phyloP scores from a whole-genome alignment of 108 stramenopile genomes.

The Fragilariopsis cylindrus region DNA sequence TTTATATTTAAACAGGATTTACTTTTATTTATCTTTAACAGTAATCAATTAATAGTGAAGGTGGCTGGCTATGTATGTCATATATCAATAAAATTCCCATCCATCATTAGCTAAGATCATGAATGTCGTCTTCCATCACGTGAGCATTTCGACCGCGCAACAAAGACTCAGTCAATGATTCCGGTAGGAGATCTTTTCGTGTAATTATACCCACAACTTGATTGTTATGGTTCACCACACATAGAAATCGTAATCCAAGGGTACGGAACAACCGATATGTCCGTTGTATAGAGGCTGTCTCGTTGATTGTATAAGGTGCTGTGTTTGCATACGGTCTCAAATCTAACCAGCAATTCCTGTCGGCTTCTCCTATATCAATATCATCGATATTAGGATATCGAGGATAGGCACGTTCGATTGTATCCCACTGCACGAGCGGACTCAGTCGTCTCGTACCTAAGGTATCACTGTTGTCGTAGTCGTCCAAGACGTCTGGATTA shows the following conservation, averaged over 20 bases:
- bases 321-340: slow-evolving; percentile 97
- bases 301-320: slow-evolving; percentile 93
- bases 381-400: slow-evolving; percentile 90
- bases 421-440: slow-evolving; percentile 92
- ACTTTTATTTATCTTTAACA: too few relatives aligned
- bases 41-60: too few relatives aligned
- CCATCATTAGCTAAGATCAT: slow-evolving; percentile 5
- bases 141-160: slow-evolving; percentile 85
- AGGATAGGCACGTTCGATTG: slow-evolving; percentile 94
- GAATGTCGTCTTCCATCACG: slow-evolving; percentile 35
- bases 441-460: slow-evolving; percentile 74
- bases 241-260: slow-evolving; percentile 91
- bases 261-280: slow-evolving; percentile 97
- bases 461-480: slow-evolving; percentile 58
- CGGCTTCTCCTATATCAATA: slow-evolving; percentile 72
- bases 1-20: too few relatives aligned
- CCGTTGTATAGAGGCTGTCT: slow-evolving; percentile 90
- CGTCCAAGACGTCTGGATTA: slow-evolving; percentile 70
- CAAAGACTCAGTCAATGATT: slow-evolving; percentile 71
- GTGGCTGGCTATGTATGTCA: too few relatives aligned
- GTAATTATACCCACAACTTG: slow-evolving; percentile 91
- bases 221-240: slow-evolving; percentile 92
- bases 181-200: slow-evolving; percentile 79
- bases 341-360: slow-evolving; percentile 91
- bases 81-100: not conserved